Evolutionary conservation across 345 rosid genomes (phyloP), one percentile per base, ranked within the genome.

Genomic region (Hibiscus trionum): DNA sequence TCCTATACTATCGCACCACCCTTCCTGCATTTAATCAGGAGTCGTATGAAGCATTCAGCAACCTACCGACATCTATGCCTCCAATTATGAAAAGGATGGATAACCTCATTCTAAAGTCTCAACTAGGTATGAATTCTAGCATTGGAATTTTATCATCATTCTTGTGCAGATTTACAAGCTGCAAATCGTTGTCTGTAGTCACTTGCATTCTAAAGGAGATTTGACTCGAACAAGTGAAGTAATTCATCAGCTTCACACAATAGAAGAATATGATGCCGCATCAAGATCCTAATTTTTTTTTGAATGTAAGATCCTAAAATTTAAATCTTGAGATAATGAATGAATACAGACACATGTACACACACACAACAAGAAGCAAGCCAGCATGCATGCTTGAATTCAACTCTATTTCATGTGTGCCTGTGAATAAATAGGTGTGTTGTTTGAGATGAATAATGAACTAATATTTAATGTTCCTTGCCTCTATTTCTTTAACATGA

Each of bases 1-100:
- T 47, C 99, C 99, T 75, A 84, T 82, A 76, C 96, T 89, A 76
- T 90, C 95, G 11, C 99, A 96, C 99, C 98, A 96, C 74, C 98
- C 98, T 79, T 84, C 98, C 98, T 91, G 93, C 69, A 50, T 65
- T 53, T 60, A 77, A 35, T 56, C 69, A 64, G 62, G 76, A 75
- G 56, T 44, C 61, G 49, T 7, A 61, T 59, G 14, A 61, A 59
- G 74, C 61, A 71, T 44, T 73, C 67, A 80, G 62, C 47, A 71
- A 42, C 27, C 39, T 17, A 73, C 63, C 26, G 75, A 50, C 47
- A 75, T 61, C 46, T 69, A 74, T 8, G 56, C 52, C 56, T 66
- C 52, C 17, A 19, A 12, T 7, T 61, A 24, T 15, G 16, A 17
- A 58, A n/a, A 57, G 31, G 29, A 58, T 31, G 37, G 49, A 35